Evolutionary conservation across 495 filamentous ascomycete species (phyloP), one percentile per base, ranked within the genome.

Genomic region (Hypoxylon perforatum): DNA sequence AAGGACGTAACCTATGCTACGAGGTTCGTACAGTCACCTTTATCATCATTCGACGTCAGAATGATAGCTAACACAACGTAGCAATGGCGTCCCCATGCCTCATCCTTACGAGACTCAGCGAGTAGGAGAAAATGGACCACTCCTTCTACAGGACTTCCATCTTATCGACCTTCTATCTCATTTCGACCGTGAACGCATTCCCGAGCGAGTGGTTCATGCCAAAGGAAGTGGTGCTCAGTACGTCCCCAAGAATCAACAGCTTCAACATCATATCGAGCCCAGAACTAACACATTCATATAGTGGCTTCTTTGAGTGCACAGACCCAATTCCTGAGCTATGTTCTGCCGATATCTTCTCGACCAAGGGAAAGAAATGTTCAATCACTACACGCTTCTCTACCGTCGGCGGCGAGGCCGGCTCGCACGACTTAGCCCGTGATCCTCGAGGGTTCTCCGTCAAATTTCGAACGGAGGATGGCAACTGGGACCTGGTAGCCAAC

Each of bases 401-500:
- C n/a, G 88, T 91, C 9, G 88, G 86, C 62, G 86, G 86, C 47
- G 88, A 90, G 75, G 84, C 85, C 59, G 90, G 88, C 23, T 90
- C 87, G 3, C 65, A 87, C 21, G 90, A 92, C 62, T 85, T 81
- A 50, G 86, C 86, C 3, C 84, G 90, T 12, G 88, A 92, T 64
- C 87, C 88, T 8, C 80, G 89, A 53, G 90, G 85, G 85, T 91
- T 90, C 63, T 81, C 89, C 22, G 78, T 91, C 74, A 93, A 92
- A 78, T 90, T 94, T 79, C 91, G 90, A 65, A 93, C 92, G 1
- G 82, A 92, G 18, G 90, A 95, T 69, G 91, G 90, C 21, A 93
- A 93, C 75, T 91, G 86, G 86, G 91, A 93, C 66, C 86, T 85
- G 80, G 88, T 91, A 33, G 86, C 82, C 70, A 89, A 89, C 77